Evolutionary conservation across 306 rosid species (phyloP), one percentile per base, ranked within the genome.

Genomic region (Bauhinia variegata): DNA sequence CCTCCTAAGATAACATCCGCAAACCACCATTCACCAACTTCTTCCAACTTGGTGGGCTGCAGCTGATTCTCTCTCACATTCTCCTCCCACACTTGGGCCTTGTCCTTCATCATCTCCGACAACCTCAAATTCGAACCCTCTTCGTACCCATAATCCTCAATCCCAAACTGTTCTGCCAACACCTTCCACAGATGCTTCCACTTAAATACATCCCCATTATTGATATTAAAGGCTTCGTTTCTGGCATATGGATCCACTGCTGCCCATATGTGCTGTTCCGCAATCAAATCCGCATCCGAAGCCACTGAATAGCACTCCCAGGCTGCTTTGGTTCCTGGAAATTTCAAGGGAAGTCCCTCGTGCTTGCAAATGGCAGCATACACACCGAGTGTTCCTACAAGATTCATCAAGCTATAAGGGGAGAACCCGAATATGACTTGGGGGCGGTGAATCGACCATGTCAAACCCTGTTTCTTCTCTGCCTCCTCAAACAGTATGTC

Each of bases 181-280:
- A 82, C 83, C 71, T 77, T 86, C 92, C 92, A 86, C 10, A 89
- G 33, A 1, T 80, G 81, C 65, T 89, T 89, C 92, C 96, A 86
- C 65, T 46, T 86, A 48, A 76, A 89, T 2, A 86, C 86, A 41
- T 86, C 90, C 5, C 90, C 90, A 8, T 86, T 86, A 65, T 63
- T 84, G 48, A 78, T 71, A 38, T 89, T 89, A 14, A 89, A 89
- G 0, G 85, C 90, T 28, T 89, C 90, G 55, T 89, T 84, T 59
- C 70, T 58, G 0, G 90, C 88, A 36, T 86, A 65, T 1, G 88
- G 90, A 43, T 89, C 96, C 63, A 86, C 96, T 65, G 87, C 87
- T 0, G 90, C 89, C 96, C 92, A 86, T 16, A 86, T 84, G 2
- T 89, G 92, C 57, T 89, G 96, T 83, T 89, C 96, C 2, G 92